Evolutionary conservation across 768 basidiomycete species (phyloP), one percentile per base, ranked within the genome.

Genomic region (Auricularia auricula-judae): DNA sequence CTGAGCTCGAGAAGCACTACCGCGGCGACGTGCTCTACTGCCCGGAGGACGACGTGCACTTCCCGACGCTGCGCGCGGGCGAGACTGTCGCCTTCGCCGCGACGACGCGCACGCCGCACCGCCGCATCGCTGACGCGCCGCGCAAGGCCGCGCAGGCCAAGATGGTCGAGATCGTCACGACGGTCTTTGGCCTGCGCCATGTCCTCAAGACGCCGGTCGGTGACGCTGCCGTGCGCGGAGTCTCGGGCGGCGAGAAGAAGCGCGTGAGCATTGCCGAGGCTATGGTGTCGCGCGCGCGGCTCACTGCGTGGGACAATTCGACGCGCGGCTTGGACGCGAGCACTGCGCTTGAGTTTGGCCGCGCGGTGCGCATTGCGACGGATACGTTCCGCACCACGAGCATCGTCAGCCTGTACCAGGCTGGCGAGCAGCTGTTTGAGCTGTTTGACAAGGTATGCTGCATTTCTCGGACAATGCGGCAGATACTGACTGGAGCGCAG

Each of bases 351-450:
- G 93, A 96, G 71, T 95, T 91, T 68, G 84, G 83, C 64, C 89
- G 85, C 74, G 85, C 86, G 51, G 75, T 96, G 63, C 81, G 92
- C 18, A 78, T 91, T 42, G 85, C 91, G 80, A 93, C 93, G 18
- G 92, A 96, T 70, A 76, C 91, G n/a, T 79, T 87, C 18, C 84
- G 86, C 5, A 86, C 86, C 73, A 88, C 86, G 0, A 90, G 86
- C 0, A 81, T 93, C 65, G 88, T 89, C n/a, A 87, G 89, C 0
- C 83, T 94, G 43, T 93, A 93, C 74, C 91, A 93, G 74, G 91
- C 89, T 7, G 86, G 86, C 62, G 89, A 92, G 71, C 78, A 78
- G 2, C 71, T 87, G 0, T 87, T 85, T 65, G 65, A 81, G 23
- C 76, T 80, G 53, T 93, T 96, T 71, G 93, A 95, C 79, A 90